These are phyloP conservation scores for Staphylotrichum longicolle DNA, from an alignment of 495 filamentous ascomycete genomes.

Conservation along the genomic window DNA sequence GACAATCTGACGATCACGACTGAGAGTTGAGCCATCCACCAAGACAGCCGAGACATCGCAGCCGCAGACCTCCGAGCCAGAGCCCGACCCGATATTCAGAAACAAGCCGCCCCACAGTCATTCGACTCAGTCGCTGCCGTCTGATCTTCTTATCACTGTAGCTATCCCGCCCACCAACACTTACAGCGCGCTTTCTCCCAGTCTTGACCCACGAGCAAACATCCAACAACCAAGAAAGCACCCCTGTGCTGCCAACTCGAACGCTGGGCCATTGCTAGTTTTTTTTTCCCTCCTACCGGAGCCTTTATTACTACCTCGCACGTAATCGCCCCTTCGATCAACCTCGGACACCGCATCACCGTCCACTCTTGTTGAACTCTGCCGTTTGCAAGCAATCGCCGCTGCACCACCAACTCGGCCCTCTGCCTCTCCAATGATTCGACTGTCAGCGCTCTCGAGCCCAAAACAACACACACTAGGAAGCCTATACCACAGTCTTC, in stretches of 20 bases:
- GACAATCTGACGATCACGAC: slow-evolving; percentile 12
- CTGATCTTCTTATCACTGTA: background rate
- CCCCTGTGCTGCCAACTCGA: slow-evolving; percentile 5
- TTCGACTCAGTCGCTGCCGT: background rate
- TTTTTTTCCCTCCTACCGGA: background rate
- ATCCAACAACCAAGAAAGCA: background rate
- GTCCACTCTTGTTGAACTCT: background rate
- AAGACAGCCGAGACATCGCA: background rate
- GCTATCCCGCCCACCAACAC: background rate
- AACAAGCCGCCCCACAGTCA: background rate
- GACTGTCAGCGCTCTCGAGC: slow-evolving; percentile 14
- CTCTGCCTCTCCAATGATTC: slow-evolving; percentile 21
- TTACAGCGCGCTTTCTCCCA: too few species aligned
- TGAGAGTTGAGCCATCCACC: background rate
- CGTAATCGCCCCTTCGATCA: slow-evolving; percentile 12
- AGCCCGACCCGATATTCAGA: background rate
- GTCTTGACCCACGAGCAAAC: background rate
- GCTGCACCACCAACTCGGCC: too few species aligned
- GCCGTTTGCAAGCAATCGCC: slow-evolving; percentile 1
- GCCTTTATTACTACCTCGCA: slow-evolving; percentile 12
- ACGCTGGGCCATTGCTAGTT: background rate
- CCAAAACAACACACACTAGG: slow-evolving; percentile 13
- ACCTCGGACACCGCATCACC: background rate
- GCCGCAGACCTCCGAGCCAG: background rate
- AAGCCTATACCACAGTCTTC: slow-evolving; percentile 5